Conservation (phyloP, 176 grass and related monocot species). For the Pontederia crassipes region DNA sequence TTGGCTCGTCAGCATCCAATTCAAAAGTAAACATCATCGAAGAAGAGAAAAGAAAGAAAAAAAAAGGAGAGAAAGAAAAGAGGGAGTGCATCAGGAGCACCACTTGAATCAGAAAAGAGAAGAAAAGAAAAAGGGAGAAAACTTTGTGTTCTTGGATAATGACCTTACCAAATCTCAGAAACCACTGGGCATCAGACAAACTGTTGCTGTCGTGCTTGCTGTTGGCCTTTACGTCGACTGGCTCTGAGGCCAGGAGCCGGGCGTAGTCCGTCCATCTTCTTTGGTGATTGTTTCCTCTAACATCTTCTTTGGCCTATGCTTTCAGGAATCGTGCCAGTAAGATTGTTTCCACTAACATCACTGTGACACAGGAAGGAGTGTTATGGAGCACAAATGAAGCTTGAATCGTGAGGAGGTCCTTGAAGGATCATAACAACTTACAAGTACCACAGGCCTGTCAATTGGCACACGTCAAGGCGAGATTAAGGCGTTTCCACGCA, state of each 20-base stretch:
- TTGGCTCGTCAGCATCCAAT: too few species aligned
- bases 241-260: conserved; percentile 38
- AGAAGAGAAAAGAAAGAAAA: too few species aligned
- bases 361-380: conserved; percentile 24
- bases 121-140: conserved; percentile 15
- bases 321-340: conserved; percentile 91
- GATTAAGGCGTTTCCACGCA: conserved; percentile 79
- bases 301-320: conserved; percentile 32
- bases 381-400: neutral
- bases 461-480: conserved; percentile 94
- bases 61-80: too few species aligned
- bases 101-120: too few species aligned
- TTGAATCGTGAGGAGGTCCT: neutral
- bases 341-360: conserved; percentile 94
- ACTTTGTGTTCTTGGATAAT: conserved; percentile 99
- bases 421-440: conserved; percentile 31
- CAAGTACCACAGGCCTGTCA: conserved; percentile 99
- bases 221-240: conserved; percentile 21
- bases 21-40: too few species aligned
- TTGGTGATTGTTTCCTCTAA: too few species aligned
- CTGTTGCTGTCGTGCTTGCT: conserved; percentile 39
- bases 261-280: conserved; percentile 42
- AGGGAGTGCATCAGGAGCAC: too few species aligned
- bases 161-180: conserved; percentile 78
- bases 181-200: conserved; percentile 87